Base-by-base conservation (phyloP, 2,329 filamentous ascomycete species). In the Coniochaeta hoffmannii region DNA sequence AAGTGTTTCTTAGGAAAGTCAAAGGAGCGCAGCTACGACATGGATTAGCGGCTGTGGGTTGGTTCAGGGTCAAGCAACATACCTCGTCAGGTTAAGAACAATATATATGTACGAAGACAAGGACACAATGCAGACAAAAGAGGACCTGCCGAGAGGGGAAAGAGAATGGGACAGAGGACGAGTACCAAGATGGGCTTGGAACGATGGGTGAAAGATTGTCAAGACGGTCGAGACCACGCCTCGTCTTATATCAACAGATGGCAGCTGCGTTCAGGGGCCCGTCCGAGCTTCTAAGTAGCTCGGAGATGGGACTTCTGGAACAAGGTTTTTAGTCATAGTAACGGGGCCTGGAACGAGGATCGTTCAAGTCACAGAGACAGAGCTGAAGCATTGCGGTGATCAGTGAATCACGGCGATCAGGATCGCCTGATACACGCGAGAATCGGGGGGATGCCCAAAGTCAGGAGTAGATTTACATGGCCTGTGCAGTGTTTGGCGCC, bases 21-120 rank as follows among this genome's bases (percentile, higher is more conserved):
- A 5, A 36, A 52, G 11, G 50, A 53, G 50, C 50, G 19, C 50
- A 53, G 50, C 50, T 53, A 38, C n/a, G n/a, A 17, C 38, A 31
- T 11, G 19, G 17, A n/a, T 53, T 17, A 28, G 32, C 38, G 22
- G 6, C 12, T 28, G n/a, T 28, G 19, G 7, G 19, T 24, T 4
- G 3, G 15, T 6, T 32, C 36, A 6, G 11, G 9, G 6, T 24
- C 31, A 38, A 11, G 34, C 34, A 26, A 28, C 50, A 38, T 36
- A 53, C 50, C 50, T 53, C 50, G 50, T 36, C 10, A 53, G 38
- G 31, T 38, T 4, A 35, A 26, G 31, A 53, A 26, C 1, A 26
- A 28, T 19, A 19, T 41, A 9, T 22, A 41, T 22, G 12, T 32
- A 32, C 30, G 30, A 32, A 7, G 30, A 15, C 5, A n/a, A 46